These are phyloP conservation scores for Raphanus sativus DNA, from an alignment of 345 rosid species.

Conservation along the genomic window DNA sequence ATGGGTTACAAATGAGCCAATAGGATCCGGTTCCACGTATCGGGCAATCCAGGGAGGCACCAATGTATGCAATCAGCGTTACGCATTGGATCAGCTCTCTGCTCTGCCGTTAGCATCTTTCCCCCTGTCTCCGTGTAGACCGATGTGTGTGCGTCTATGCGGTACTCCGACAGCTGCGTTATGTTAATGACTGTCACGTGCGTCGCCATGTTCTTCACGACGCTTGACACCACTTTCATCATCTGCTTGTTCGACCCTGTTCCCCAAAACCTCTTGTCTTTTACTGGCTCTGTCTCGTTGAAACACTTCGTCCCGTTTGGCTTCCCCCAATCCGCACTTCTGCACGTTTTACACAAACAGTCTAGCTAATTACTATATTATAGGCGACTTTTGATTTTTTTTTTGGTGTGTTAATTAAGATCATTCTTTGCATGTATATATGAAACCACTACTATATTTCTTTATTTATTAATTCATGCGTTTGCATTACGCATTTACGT, in stretches of 20 bases:
- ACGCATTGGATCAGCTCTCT: constrained; percentile 61
- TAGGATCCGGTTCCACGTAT: constrained; percentile 82
- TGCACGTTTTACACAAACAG: constrained; percentile 31
- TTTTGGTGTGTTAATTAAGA: background rate
- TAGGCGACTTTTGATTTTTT: background rate
- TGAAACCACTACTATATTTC: no score
- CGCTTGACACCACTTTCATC: constrained; percentile 67
- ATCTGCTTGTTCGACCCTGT: constrained; percentile 54
- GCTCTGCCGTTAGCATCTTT: constrained; percentile 55
- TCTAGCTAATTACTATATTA: background rate
- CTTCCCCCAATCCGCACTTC: constrained; percentile 74
- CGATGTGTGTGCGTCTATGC: constrained; percentile 80
- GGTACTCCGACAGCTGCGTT: constrained; percentile 81
- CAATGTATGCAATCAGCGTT: constrained; percentile 97
- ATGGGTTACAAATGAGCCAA: constrained; percentile 62
- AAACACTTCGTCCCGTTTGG: constrained; percentile 69
- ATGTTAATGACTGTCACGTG: constrained; percentile 71
- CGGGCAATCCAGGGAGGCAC: constrained; percentile 93
- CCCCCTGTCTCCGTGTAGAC: constrained; percentile 82
- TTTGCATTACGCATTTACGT: background rate
- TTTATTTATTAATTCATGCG: background rate
- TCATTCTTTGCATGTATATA: background rate
- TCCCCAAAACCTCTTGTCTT: constrained; percentile 66
- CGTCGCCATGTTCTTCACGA: constrained; percentile 60
- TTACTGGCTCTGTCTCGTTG: constrained; percentile 79